Percentiles rank a stretch among this genome's conserved stretches.
phyloP scores from a whole-genome alignment of 805 yeast genomes.

The Candida ascalaphidarum region DNA sequence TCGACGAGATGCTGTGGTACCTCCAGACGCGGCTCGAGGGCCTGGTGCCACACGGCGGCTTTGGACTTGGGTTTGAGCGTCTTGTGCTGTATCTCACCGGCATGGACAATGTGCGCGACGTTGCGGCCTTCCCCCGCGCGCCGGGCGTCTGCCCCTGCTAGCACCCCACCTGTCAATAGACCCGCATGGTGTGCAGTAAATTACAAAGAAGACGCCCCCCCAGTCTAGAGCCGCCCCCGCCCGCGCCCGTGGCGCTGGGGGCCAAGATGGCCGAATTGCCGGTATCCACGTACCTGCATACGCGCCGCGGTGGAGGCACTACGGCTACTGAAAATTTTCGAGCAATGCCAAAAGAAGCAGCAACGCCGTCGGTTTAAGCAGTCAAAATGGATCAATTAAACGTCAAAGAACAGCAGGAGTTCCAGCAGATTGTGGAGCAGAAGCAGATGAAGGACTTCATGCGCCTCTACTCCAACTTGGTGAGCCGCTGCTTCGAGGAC shows the following conservation, averaged over 20 bases:
- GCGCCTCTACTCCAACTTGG: conserved; percentile 91
- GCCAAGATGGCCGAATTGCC: too few species aligned
- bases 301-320: too few species aligned
- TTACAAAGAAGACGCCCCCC: too few species aligned
- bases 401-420: conserved; percentile 93
- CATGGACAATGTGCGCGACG: conserved; percentile 76
- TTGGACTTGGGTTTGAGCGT: conserved; percentile 92
- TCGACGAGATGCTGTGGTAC: conserved; percentile 70
- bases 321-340: too few species aligned
- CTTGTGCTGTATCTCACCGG: conserved; percentile 65
- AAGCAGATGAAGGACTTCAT: conserved; percentile 99
- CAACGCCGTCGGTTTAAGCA: too few species aligned
- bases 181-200: too few species aligned
- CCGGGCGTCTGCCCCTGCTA: conserved; percentile 27
- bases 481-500: conserved; percentile 94
- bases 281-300: too few species aligned
- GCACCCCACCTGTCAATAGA: too few species aligned
- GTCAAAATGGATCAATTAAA: conserved; percentile 83
- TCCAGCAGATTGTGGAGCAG: conserved; percentile 90
- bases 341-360: too few species aligned
- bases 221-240: too few species aligned
- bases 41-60: conserved; percentile 91
- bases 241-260: too few species aligned
- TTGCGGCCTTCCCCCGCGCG: conserved; percentile 79
- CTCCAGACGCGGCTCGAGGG: conserved; percentile 67